These are phyloP conservation scores for Onygena corvina DNA, from an alignment of 2,329 filamentous ascomycete genomes.

Conservation along the genomic window DNA sequence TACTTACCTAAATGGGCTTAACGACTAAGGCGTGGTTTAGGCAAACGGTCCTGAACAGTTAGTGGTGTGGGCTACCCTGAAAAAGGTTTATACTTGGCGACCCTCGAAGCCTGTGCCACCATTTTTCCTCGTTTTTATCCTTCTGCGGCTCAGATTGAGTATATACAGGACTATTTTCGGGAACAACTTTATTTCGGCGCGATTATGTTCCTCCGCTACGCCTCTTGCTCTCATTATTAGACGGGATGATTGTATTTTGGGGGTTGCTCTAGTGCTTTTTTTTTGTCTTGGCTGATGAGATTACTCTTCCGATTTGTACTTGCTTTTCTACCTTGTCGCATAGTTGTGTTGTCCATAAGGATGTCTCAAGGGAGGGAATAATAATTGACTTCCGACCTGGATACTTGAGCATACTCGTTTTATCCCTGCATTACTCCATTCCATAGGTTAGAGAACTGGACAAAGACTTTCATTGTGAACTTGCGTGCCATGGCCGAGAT, in stretches of 20 bases:
- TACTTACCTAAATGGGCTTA: not conserved
- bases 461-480: not conserved
- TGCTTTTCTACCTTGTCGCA: not conserved
- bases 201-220: conserved; percentile 3
- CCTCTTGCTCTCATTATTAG: not conserved
- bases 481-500: not conserved
- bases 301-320: too few species aligned
- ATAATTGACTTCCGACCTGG: not conserved
- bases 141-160: conserved; percentile 6
- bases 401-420: not conserved
- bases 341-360: not conserved
- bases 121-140: not conserved
- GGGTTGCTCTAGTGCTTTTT: not conserved
- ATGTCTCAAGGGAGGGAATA: not conserved
- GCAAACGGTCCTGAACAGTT: not conserved
- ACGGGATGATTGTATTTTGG: not conserved
- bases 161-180: conserved; percentile 7
- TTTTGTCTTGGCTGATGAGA: too few species aligned
- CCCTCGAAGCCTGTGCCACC: not conserved
- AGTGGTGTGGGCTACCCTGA: not conserved
- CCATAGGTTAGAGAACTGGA: not conserved
- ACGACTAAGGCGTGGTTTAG: conserved; percentile 5
- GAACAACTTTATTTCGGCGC: conserved; percentile 7
- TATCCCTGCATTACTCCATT: not conserved
- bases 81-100: not conserved